A percentile compares a stretch with the other conserved stretches of the same genome.
Conservation (phyloP, 192 early-diverging fungal genomes). For the Coemansia sp. region DNA sequence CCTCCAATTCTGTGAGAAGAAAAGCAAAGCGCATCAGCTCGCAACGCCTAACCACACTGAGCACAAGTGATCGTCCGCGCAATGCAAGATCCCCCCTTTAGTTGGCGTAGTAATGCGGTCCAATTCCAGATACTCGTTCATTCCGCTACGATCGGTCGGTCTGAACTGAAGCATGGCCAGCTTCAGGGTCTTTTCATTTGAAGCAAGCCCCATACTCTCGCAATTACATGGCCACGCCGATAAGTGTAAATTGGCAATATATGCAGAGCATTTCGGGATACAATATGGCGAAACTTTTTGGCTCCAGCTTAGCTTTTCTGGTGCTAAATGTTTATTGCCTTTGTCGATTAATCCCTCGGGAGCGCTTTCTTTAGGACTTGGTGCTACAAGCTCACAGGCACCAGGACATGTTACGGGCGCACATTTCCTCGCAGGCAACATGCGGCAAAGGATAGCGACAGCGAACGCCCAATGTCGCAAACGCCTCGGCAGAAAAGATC, state of each 20-base stretch:
- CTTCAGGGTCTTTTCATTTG: background rate
- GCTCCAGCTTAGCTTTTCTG: background rate
- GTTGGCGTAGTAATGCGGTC: background rate
- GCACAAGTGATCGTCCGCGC: background rate
- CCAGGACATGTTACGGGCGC: constrained; percentile 37
- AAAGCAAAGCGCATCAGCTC: background rate
- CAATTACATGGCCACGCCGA: background rate
- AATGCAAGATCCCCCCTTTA: background rate
- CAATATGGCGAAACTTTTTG: background rate
- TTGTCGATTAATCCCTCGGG: background rate
- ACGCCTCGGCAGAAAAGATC: constrained; percentile 2
- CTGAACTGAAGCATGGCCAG: no score
- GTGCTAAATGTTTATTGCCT: background rate
- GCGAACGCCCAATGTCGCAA: no score
- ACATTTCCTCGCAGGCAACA: no score
- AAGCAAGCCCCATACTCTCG: background rate
- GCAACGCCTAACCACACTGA: background rate
- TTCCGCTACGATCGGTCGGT: no score
- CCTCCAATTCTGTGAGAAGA: background rate
- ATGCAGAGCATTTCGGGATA: background rate
- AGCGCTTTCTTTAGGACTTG: constrained; percentile 35
- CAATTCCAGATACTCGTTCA: no score
- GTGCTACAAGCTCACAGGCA: constrained; percentile 15
- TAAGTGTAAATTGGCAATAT: background rate
- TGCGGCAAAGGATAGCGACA: no score